Percentiles rank a stretch among this genome's conserved stretches.
Evolutionary conservation across 2,329 filamentous ascomycete species (phyloP).

Genomic region (Metarhizium robertsii): DNA sequence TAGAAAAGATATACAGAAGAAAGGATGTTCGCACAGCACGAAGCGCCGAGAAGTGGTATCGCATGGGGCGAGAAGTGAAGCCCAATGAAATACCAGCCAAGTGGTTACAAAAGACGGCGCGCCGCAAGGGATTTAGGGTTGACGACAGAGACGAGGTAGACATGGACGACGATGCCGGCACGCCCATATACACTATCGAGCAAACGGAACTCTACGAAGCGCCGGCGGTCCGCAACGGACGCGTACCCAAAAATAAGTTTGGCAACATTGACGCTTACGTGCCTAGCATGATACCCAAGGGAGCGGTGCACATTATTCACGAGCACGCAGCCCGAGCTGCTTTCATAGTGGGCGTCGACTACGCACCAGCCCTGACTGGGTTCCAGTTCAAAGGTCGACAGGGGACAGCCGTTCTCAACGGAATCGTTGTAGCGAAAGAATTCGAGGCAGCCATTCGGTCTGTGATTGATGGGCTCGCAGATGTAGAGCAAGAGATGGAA

Average conservation of each 20-base stretch:
- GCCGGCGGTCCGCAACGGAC: conserved; percentile 64
- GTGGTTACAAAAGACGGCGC: conserved; percentile 46
- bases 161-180: conserved; percentile 29
- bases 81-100: conserved; percentile 75
- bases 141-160: conserved; percentile 19
- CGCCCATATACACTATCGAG: conserved; percentile 49
- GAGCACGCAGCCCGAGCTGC: conserved; percentile 61
- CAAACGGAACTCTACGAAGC: conserved; percentile 68
- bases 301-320: conserved; percentile 62
- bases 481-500: conserved; percentile 55
- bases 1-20: conserved; percentile 77
- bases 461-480: conserved; percentile 57
- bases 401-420: conserved; percentile 74
- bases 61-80: conserved; percentile 71
- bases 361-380: conserved; percentile 79
- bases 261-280: conserved; percentile 94
- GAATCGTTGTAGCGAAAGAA: conserved; percentile 66
- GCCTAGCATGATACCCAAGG: conserved; percentile 77
- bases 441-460: conserved; percentile 62
- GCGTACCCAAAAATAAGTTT: conserved; percentile 82
- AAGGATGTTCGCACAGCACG: conserved; percentile 69
- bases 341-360: conserved; percentile 69
- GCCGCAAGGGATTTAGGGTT: conserved; percentile 14
- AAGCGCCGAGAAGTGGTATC: conserved; percentile 84
- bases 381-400: conserved; percentile 81